These are phyloP conservation scores for Chaetomium strumarium DNA, from an alignment of 2,329 filamentous ascomycete species.

Conservation along the genomic window DNA sequence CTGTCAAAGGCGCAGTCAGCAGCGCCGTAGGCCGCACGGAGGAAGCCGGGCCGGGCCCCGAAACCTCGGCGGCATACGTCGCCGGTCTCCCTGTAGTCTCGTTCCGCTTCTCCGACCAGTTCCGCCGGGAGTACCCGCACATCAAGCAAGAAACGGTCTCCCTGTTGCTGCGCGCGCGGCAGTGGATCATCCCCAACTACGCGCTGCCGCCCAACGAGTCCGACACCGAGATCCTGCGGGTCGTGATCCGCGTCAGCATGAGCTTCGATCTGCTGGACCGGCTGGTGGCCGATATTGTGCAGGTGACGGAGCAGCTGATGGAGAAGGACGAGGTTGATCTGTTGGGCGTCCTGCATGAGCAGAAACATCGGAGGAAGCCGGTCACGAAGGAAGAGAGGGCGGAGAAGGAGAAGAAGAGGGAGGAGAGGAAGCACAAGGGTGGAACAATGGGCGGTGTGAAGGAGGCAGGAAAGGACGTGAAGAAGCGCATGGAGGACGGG, in stretches of 20 bases:
- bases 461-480: slow-evolving; percentile 9
- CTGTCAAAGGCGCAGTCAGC: not conserved
- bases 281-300: slow-evolving; percentile 54
- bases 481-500: slow-evolving; percentile 25
- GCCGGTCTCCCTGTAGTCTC: slow-evolving; percentile 63
- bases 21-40: not conserved
- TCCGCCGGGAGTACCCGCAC: slow-evolving; percentile 54
- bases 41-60: slow-evolving; percentile 25
- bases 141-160: slow-evolving; percentile 59
- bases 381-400: slow-evolving; percentile 5
- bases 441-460: not conserved
- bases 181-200: slow-evolving; percentile 70
- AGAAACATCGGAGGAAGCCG: slow-evolving; percentile 1
- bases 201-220: slow-evolving; percentile 57
- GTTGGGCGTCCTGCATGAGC: slow-evolving; percentile 40
- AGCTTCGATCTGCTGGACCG: slow-evolving; percentile 61
- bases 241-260: slow-evolving; percentile 62
- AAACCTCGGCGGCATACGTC: slow-evolving; percentile 55
- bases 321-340: slow-evolving; percentile 43
- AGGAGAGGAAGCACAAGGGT: slow-evolving; percentile 3
- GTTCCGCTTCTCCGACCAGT: slow-evolving; percentile 57
- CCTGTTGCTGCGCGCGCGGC: slow-evolving; percentile 56
- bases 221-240: slow-evolving; percentile 58
- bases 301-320: slow-evolving; percentile 57
- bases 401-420: slow-evolving; percentile 4